Conservation (phyloP, 139 green algal genomes). For the Dunaliella primolecta region DNA sequence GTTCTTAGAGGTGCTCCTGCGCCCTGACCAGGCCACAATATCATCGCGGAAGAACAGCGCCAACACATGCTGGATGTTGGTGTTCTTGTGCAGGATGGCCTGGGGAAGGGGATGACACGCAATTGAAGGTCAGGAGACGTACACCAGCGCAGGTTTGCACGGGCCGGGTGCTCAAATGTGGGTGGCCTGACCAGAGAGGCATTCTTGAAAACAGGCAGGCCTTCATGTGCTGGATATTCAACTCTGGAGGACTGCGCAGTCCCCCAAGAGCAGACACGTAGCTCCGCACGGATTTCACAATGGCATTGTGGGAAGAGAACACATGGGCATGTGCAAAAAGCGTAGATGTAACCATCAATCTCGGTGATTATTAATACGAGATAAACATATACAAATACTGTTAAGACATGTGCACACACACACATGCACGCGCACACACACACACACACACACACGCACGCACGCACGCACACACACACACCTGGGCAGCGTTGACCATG, state of each 20-base stretch:
- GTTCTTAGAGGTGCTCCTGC: slow-evolving; percentile 2
- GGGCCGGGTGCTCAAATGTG: background rate
- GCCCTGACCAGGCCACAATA: slow-evolving; percentile 12
- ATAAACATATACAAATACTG: background rate
- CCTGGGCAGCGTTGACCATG: slow-evolving; percentile 63
- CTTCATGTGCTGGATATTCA: too few species aligned
- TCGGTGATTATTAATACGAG: too few species aligned
- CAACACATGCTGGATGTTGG: slow-evolving; percentile 60
- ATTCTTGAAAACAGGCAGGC: too few species aligned
- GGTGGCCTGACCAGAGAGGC: background rate
- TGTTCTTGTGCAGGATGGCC: slow-evolving; percentile 31
- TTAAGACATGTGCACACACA: background rate
- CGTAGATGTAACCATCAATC: too few species aligned
- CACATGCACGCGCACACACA: background rate
- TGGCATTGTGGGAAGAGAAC: too few species aligned
- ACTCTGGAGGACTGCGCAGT: too few species aligned
- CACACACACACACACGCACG: background rate
- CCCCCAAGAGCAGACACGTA: too few species aligned
- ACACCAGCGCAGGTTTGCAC: background rate
- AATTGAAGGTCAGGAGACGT: background rate
- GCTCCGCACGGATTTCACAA: too few species aligned
- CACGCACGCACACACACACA: slow-evolving; percentile 12
- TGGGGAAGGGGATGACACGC: background rate
- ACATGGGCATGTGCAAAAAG: too few species aligned
- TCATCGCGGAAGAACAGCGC: slow-evolving; percentile 84